A percentile compares a stretch with the other conserved stretches of the same genome.
Evolutionary conservation across 2,329 filamentous ascomycete genomes (phyloP).

Genomic region (Shiraia sp.): DNA sequence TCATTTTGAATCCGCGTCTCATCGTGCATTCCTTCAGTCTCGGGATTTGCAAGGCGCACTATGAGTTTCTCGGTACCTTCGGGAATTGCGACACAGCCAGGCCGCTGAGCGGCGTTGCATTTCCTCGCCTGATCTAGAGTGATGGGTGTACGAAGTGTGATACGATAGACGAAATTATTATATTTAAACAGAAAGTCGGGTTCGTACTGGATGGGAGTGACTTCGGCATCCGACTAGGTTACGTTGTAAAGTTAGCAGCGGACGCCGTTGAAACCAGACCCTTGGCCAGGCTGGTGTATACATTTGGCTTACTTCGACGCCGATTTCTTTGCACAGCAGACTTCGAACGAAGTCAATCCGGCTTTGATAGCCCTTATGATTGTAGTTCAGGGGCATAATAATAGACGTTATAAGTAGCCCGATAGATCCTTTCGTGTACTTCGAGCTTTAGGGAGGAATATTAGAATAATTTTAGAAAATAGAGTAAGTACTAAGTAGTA

Average conservation of each 20-base stretch:
- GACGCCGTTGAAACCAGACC: no score
- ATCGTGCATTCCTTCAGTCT: conserved; percentile 37
- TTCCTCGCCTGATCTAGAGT: conserved; percentile 4
- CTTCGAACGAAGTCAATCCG: conserved; percentile 14
- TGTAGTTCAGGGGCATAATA: no score
- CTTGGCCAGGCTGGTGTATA: no score
- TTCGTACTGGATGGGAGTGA: conserved; percentile 38
- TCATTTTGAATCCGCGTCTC: conserved; percentile 20
- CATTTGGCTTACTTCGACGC: no score
- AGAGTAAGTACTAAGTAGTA: no score
- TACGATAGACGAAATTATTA: conserved; percentile 44
- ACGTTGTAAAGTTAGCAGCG: conserved; percentile 3
- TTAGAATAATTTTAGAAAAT: no score
- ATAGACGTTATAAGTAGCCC: no score
- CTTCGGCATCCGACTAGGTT: conserved; percentile 12
- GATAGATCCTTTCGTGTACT: no score
- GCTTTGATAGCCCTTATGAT: conserved; percentile 14
- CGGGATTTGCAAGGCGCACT: conserved; percentile 38
- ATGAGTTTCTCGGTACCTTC: conserved; percentile 32
- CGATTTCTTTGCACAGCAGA: conserved; percentile 12
- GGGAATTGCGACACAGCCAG: conserved; percentile 31
- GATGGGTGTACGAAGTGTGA: conserved; percentile 19
- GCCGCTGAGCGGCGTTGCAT: conserved; percentile 10
- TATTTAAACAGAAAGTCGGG: conserved; percentile 39
- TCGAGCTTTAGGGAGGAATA: no score